A percentile compares a stretch with the other conserved stretches of the same genome.
These are phyloP conservation scores for Fusarium neocosmosporiellum DNA, from an alignment of 2,329 filamentous ascomycete species.

Conservation along the genomic window DNA sequence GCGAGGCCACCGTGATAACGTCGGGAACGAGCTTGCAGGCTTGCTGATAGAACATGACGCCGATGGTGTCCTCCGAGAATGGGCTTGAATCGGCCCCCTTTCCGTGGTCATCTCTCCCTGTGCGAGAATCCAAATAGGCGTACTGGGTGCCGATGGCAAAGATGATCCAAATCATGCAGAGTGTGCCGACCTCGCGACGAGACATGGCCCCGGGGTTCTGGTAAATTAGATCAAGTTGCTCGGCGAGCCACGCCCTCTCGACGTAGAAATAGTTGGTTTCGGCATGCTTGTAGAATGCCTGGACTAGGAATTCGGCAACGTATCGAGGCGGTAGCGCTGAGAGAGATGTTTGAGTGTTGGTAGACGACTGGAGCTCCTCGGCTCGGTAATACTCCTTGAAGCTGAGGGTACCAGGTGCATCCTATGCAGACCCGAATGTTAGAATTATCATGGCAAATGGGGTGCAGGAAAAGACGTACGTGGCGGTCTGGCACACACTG, in stretches of 20 bases:
- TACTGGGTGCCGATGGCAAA: constrained; percentile 64
- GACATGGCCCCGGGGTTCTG: constrained; percentile 51
- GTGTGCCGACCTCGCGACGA: constrained; percentile 54
- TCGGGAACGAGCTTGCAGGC: constrained; percentile 66
- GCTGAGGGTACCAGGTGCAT: constrained; percentile 43
- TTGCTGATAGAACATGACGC: constrained; percentile 67
- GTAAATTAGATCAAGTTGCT: constrained; percentile 56
- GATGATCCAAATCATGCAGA: constrained; percentile 59
- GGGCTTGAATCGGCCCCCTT: constrained; percentile 38
- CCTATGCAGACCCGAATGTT: constrained; percentile 25
- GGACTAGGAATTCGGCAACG: constrained; percentile 59
- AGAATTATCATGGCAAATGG: background rate
- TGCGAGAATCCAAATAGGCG: constrained; percentile 57
- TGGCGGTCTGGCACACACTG: constrained; percentile 49
- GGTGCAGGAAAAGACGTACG: constrained; percentile 34
- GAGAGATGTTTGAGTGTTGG: constrained; percentile 52
- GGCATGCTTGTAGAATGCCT: constrained; percentile 60
- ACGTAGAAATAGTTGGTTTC: constrained; percentile 62
- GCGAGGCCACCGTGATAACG: constrained; percentile 65
- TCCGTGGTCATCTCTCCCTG: constrained; percentile 32
- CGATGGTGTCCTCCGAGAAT: constrained; percentile 63
- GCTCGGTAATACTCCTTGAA: constrained; percentile 58
- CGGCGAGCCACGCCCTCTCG: constrained; percentile 56
- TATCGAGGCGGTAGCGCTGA: constrained; percentile 58
- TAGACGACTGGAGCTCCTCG: constrained; percentile 57